phyloP scores from a whole-genome alignment of 2,329 filamentous ascomycete genomes.

The Cytospora schulzeri region DNA sequence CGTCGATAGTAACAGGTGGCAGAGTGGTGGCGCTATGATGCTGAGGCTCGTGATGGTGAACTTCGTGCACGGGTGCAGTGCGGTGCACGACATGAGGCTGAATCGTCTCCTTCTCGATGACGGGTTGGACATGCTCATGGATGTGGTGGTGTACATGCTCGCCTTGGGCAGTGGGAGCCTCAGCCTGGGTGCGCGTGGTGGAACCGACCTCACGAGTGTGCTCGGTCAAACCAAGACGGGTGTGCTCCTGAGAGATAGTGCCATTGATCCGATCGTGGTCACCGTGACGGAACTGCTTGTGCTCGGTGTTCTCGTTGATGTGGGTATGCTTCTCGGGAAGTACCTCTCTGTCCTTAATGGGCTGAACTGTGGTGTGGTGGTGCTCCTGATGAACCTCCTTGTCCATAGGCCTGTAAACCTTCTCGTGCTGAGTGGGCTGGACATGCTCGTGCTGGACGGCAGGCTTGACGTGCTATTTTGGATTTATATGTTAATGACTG shows the following conservation, averaged over 20 bases:
- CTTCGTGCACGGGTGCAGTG: conserved; percentile 71
- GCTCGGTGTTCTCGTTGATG: not conserved
- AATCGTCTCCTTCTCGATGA: conserved; percentile 70
- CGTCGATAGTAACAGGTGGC: conserved; percentile 63
- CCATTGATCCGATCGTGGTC: not conserved
- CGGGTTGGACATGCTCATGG: conserved; percentile 70
- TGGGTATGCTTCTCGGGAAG: not conserved
- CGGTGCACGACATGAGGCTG: conserved; percentile 71
- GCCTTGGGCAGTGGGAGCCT: conserved; percentile 54
- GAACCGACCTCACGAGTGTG: conserved; percentile 43
- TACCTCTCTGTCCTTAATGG: conserved; percentile 42
- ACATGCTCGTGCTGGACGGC: conserved; percentile 63
- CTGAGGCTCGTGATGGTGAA: conserved; percentile 66
- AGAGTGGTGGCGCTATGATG: conserved; percentile 67
- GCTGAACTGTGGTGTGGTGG: conserved; percentile 70
- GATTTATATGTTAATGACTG: not conserved
- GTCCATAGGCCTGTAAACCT: conserved; percentile 64
- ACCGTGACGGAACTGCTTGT: not conserved
- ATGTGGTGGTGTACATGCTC: conserved; percentile 67
- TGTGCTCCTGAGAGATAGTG: not conserved
- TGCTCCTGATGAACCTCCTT: conserved; percentile 73
- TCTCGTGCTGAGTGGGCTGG: conserved; percentile 61
- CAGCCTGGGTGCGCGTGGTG: conserved; percentile 31
- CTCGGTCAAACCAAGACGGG: conserved; percentile 37
- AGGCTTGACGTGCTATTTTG: conserved; percentile 49